Evolutionary conservation across 108 stramenopile species (phyloP).

Genomic region (Nannochloropsis oceanica): DNA sequence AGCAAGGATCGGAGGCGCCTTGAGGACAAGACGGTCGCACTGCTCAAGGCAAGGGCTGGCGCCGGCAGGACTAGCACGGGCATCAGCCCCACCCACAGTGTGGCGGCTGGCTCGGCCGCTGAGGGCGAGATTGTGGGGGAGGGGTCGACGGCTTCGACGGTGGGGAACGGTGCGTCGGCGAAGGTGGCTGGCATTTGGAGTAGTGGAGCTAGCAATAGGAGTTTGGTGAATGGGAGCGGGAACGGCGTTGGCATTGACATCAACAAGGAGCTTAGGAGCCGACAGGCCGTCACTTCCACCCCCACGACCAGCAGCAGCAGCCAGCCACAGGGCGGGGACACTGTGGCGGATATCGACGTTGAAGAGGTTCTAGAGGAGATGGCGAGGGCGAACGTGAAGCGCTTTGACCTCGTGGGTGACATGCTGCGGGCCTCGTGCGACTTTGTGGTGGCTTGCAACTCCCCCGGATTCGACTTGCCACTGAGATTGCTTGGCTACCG

Average conservation of each 20-base stretch:
- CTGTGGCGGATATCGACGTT: background rate
- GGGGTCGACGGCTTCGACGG: background rate
- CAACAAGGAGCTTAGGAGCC: background rate
- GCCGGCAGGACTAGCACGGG: no score
- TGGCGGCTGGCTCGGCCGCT: background rate
- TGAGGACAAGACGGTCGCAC: background rate
- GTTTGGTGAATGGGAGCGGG: background rate
- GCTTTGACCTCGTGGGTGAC: background rate
- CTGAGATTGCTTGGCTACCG: background rate
- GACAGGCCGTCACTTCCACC: background rate
- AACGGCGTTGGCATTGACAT: background rate
- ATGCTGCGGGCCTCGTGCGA: background rate
- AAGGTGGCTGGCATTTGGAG: no score
- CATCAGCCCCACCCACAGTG: background rate
- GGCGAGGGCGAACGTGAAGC: background rate
- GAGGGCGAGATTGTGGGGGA: background rate
- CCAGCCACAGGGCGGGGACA: background rate
- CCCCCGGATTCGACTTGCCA: background rate
- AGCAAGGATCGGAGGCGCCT: background rate
- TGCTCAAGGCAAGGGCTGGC: background rate
- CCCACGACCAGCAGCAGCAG: background rate
- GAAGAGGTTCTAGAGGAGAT: background rate
- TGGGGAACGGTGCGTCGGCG: background rate
- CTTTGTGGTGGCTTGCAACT: background rate
- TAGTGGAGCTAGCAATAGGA: no score